Conservation (phyloP, 2,329 filamentous ascomycete genomes). For the Fusarium agapanthi region DNA sequence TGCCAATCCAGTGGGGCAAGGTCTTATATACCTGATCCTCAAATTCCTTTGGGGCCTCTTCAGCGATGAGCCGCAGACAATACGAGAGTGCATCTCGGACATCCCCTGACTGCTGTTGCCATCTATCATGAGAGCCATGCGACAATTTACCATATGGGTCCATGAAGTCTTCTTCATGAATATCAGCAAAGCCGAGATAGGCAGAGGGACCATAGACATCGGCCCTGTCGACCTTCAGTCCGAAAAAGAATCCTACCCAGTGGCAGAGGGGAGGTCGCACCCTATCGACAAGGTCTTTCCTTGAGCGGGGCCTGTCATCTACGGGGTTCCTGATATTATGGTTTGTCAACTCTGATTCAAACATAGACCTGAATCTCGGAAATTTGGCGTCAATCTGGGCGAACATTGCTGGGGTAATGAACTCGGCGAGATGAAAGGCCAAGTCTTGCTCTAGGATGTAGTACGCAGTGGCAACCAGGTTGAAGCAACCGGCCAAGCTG, state of each 20-base stretch:
- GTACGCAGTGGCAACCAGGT: not conserved
- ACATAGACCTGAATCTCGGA: not conserved
- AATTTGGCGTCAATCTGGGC: not conserved
- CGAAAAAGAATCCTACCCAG: accelerated
- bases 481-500: not conserved
- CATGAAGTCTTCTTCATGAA: not conserved
- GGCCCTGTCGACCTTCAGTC: accelerated
- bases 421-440: not conserved
- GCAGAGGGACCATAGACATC: not conserved
- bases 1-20: not conserved
- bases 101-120: not conserved
- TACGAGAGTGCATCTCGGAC: not conserved
- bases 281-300: accelerated
- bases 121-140: not conserved
- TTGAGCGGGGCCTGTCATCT: accelerated
- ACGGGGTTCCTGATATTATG: accelerated
- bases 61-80: not conserved
- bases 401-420: constrained; percentile 1
- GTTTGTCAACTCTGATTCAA: not conserved
- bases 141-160: accelerated
- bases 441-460: not conserved
- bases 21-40: accelerated
- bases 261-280: accelerated
- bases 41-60: not conserved
- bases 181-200: accelerated